Base-by-base conservation (phyloP, 2,329 filamentous ascomycete genomes). In the Cladosporium cucumerinum region DNA sequence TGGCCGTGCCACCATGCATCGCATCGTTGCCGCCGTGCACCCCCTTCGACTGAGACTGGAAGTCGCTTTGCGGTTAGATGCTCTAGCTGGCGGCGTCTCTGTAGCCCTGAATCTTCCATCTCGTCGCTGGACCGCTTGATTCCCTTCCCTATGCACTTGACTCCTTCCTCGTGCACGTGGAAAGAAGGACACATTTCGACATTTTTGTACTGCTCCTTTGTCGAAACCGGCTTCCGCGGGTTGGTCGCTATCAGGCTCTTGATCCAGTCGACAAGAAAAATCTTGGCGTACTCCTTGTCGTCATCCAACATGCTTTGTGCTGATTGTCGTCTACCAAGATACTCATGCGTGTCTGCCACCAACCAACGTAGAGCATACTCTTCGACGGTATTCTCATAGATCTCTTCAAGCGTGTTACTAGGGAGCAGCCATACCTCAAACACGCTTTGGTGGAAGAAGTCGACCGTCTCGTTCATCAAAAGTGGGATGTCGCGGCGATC, bases 121-220 rank as follows among this genome's bases (percentile, higher is more conserved):
- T 36, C 39, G n/a, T 12, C n/a, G 2, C 39, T 46, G n/a, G n/a
- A 46, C 2, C 39, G 8, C 7, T 46, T 46, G 16, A 7, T 43
- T 21, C 25, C 25, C 8, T 28, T 52, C 28, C 21, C 21, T 4
- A 2, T 61, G 28, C 48, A 62, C 2, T 3, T 18, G n/a, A 18
- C 39, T 14, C 39, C 57, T 10, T 60, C 26, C 6, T 34, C 39
- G 57, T 60, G 57, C 1, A 60, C 14, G 39, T 60, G 39, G 39
- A 60, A 60, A 3, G 1, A 3, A 12, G 51, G 28, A 11, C 57
- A 60, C 16, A 49, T n/a, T 0, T 32, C 26, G 12, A 32, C 2
- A 5, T 23, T 6, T 18, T n/a, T 2, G 26, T 46, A 60, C 7
- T 23, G 0, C 5, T 34, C 26, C 16, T 18, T 10, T 3, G 1